Evolutionary conservation across 2,329 filamentous ascomycete species (phyloP), one percentile per base, ranked within the genome.

Genomic region (Aphanocladium album): DNA sequence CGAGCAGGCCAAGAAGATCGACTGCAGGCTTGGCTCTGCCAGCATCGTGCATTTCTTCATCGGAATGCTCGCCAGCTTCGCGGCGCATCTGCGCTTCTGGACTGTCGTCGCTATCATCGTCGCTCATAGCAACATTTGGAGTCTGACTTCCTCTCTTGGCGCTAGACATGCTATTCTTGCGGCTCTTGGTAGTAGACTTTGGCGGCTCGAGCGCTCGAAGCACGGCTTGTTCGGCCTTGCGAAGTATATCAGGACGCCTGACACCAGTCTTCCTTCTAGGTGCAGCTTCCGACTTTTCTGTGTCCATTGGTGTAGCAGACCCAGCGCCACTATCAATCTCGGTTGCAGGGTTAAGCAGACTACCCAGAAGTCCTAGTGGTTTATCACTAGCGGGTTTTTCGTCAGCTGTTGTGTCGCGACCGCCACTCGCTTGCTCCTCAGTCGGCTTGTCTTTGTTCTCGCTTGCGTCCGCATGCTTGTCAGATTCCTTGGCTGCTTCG

Each of bases 221-320:
- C 4, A 86, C 79, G 5, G 82, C 82, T 63, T 84, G 80, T 63
- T 88, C 85, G 0, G 85, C 85, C 67, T 83, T 84, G 37, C 84
- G 82, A 2, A 88, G 74, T 33, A 88, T 76, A 60, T 88, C 85
- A 0, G 82, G 80, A 30, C 82, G 74, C 19, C 83, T 73, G 1
- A 86, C 79, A 0, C 79, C 81, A 0, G 72, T 65, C 60, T 76
- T 77, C 12, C 78, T 65, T 3, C 76, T 77, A 12, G 69, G 76
- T 41, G 69, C 77, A 53, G 67, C 72, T 62, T 74, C 80, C 56
- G 70, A 75, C 57, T 77, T 79, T 59, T 79, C 78, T 27, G 69
- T 65, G 60, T 80, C 67, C 54, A 71, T 64, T 1, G 73, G 73
- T 21, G 74, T 76, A 14, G 67, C 67, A 1, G 68, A 71, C 11